Evolutionary conservation across 176 grass and related monocot species (phyloP), one percentile per base, ranked within the genome.

Genomic region (Guadua angustifolia): DNA sequence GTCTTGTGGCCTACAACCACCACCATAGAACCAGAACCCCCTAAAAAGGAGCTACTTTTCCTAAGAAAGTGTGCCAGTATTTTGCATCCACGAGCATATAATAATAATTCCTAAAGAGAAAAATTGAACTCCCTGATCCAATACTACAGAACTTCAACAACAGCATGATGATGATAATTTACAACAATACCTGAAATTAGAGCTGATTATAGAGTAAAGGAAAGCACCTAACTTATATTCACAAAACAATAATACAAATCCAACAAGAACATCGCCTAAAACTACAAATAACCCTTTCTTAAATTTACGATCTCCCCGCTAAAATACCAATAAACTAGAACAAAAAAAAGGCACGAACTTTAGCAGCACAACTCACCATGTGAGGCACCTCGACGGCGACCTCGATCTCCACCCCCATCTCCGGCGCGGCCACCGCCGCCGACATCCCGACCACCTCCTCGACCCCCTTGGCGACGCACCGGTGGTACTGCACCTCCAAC

Each of bases 311-410:
- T 80, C 51, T 68, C 38, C 6, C 21, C 10, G 66, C 21, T 9
- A 19, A 44, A 53, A 55, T 24, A 35, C 0, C 21, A 11, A 47
- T 13, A 64, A 12, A 75, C 16, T n/a, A 40, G 9, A n/a, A 53
- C 4, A 52, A 10, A 13, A 13, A 9, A 77, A 46, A 81, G 47
- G 32, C 2, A 7, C 18, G 40, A 59, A 53, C 59, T 60, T 74
- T 24, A 70, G 81, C 61, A 7, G 78, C 78, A 65, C 6, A 51
- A 92, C 92, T 86, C 77, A 91, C 95, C 92, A 89, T 60, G 51
- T 71, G 70, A 70, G 92, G 71, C 62, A 88, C 42, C 64, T 82
- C 50, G 15, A 79, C 71, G 47, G 86, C 71, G n/a, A 88, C 88
- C 46, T 88, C 88, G 8, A 78, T 69, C 67, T 24, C 92, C 0